Percentiles rank a stretch among this genome's conserved stretches.
Evolutionary conservation across 1,284 basidiomycete genomes (phyloP).

Genomic region (Irpex rosettiformis): DNA sequence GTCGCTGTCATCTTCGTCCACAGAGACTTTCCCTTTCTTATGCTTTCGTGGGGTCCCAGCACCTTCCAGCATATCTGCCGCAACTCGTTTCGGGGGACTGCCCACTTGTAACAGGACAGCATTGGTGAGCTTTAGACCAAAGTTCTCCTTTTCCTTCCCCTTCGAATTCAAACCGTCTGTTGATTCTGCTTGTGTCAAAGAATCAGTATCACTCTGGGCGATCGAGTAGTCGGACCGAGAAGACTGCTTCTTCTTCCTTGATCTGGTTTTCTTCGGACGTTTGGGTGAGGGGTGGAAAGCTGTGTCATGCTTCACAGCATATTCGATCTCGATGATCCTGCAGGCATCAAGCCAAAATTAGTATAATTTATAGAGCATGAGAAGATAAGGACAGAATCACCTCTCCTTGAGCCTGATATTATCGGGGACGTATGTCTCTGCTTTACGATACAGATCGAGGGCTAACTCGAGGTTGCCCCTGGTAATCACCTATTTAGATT

Average conservation of each 20-base stretch:
- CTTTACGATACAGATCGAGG: constrained; percentile 71
- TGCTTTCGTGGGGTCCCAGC: constrained; percentile 14
- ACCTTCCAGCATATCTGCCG: constrained; percentile 14
- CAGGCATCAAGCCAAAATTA: no score
- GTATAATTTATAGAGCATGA: no score
- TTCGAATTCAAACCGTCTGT: not conserved
- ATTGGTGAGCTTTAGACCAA: not conserved
- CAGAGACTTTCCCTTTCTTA: constrained; percentile 10
- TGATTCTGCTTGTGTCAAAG: not conserved
- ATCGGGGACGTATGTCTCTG: constrained; percentile 72
- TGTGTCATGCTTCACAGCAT: constrained; percentile 58
- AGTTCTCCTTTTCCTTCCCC: constrained; percentile 14
- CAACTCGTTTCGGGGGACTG: constrained; percentile 12
- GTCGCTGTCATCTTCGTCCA: constrained; percentile 20
- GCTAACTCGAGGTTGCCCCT: constrained; percentile 73
- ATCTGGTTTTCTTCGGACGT: constrained; percentile 35
- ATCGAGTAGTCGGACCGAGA: not conserved
- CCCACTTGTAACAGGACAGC: not conserved
- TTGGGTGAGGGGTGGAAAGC: constrained; percentile 65
- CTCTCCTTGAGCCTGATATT: constrained; percentile 79
- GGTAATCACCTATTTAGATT: not conserved
- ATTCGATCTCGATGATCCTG: constrained; percentile 75
- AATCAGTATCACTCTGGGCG: not conserved
- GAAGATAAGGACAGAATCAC: no score
- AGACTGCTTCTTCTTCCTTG: constrained; percentile 27